Base-by-base conservation (phyloP, 1,284 basidiomycete species). In the Malassezia slooffiae region DNA sequence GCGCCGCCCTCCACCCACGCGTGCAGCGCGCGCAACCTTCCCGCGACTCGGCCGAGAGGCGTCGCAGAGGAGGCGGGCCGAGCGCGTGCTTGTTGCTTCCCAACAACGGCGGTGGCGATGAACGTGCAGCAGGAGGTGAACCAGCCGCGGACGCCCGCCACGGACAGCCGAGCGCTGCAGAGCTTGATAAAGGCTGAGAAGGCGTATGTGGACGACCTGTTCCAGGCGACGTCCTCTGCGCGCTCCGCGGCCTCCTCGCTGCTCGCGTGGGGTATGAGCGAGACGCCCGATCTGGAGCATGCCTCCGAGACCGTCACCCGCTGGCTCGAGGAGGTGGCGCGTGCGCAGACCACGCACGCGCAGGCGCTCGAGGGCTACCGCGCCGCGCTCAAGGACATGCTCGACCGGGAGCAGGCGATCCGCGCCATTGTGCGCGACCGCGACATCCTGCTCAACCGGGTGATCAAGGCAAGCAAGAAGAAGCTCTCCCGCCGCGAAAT, bases 121-220 rank as follows among this genome's bases (percentile, higher is more conserved):
- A 48, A 43, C 32, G 46, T 36, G n/a, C 58, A 61, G 44, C 52
- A 55, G 24, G 41, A 48, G 21, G 17, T 41, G 16, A 61, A 61
- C 41, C 57, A 60, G 33, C 57, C 60, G 23, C 47, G 58, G 39
- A 55, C 62, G 40, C 57, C 62, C 39, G 57, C 62, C 2, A 57
- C 60, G 33, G 70, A 71, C 42, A 65, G 66, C n/a, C 57, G 72
- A 20, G 58, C 72, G 42, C 62, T 72, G 32, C 52, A 58, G 36
- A 71, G 68, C 51, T 54, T 72, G 19, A 65, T 72, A 60, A 71
- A 71, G 48, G 51, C 60, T 4, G 72, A 72, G 50, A 70, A 70
- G 52, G 55, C 59, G 34, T 70, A 60, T 44, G 55, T 60, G 33
- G 60, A 60, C 21, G 54, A 64, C 38, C 55, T 61, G 15, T 46